Conservation (phyloP, 1,284 basidiomycete genomes). For the Heterobasidion occidentale region DNA sequence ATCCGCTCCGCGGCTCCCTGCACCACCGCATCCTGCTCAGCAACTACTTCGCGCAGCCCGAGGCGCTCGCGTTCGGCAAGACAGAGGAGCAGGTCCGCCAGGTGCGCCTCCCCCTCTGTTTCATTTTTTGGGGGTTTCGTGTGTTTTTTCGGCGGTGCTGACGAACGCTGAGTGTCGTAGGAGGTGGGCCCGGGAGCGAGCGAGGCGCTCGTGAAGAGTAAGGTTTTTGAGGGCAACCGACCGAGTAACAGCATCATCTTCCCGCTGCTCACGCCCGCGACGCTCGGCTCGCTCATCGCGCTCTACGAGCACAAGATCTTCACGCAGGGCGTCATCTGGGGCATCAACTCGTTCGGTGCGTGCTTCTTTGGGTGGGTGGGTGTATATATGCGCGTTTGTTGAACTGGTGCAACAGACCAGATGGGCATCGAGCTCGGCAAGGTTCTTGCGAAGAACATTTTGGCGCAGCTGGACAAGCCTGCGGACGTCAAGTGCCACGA, state of each 20-base stretch:
- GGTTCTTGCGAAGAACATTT: constrained; percentile 92
- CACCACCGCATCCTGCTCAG: constrained; percentile 97
- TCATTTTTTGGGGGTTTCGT: not conserved
- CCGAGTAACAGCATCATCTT: constrained; percentile 97
- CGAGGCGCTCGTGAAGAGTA: constrained; percentile 87
- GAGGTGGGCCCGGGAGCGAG: constrained; percentile 77
- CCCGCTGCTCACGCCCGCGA: constrained; percentile 85
- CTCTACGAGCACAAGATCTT: constrained; percentile 99
- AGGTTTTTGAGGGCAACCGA: constrained; percentile 96
- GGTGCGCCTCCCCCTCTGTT: constrained; percentile 12
- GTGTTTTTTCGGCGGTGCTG: not conserved
- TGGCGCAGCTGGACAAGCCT: constrained; percentile 79
- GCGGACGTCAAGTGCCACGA: constrained; percentile 88
- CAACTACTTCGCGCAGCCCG: constrained; percentile 98
- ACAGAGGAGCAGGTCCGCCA: constrained; percentile 78
- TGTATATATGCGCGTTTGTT: constrained; percentile 21
- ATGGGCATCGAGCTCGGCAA: constrained; percentile 98
- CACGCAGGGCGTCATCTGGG: constrained; percentile 95
- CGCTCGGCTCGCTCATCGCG: constrained; percentile 83
- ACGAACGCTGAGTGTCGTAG: constrained; percentile 19
- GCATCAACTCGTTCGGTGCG: constrained; percentile 94
- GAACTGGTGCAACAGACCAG: constrained; percentile 48
- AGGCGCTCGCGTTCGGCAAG: constrained; percentile 97
- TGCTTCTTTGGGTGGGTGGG: not conserved
- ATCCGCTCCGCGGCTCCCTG: constrained; percentile 79